These are phyloP conservation scores for Nitzschia inconspicua DNA, from an alignment of 108 stramenopile species.

Conservation along the genomic window DNA sequence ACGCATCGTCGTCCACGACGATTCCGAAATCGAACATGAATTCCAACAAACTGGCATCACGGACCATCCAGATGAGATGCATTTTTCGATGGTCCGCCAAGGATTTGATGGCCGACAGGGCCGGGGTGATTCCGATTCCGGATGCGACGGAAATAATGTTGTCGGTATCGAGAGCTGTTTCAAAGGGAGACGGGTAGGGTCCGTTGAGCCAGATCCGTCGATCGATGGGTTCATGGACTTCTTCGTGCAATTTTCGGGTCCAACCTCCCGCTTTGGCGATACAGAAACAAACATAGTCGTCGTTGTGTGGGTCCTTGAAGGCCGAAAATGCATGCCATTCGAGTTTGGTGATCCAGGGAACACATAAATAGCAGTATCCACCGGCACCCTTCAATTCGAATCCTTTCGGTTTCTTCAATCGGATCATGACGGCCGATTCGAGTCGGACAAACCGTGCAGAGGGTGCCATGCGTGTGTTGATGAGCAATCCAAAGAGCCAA, in stretches of 20 bases:
- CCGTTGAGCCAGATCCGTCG: conserved; percentile 11
- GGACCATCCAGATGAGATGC: conserved; percentile 31
- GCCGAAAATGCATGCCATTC: conserved; percentile 44
- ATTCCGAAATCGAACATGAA: conserved; percentile 38
- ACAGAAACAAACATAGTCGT: conserved; percentile 14
- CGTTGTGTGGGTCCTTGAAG: conserved; percentile 31
- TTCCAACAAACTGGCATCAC: conserved; percentile 38
- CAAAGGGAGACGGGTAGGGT: neutral
- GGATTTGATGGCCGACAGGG: conserved; percentile 28
- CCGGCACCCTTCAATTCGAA: too few relatives aligned
- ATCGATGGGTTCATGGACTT: conserved; percentile 21
- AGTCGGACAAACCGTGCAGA: too few relatives aligned
- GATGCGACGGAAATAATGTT: conserved; percentile 22
- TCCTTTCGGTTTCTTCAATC: too few relatives aligned
- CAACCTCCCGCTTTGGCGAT: conserved; percentile 22
- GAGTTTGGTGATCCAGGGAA: conserved; percentile 30
- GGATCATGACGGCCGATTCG: too few relatives aligned
- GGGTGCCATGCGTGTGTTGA: too few relatives aligned
- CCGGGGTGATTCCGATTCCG: conserved; percentile 50
- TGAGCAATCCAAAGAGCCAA: too few relatives aligned
- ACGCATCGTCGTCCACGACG: conserved; percentile 33
- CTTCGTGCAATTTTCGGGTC: conserved; percentile 29
- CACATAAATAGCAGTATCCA: conserved; percentile 36
- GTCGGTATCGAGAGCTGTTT: neutral
- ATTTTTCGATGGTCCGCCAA: conserved; percentile 24